Percentiles rank a stretch among this genome's conserved stretches.
phyloP scores from a whole-genome alignment of 1,139 yeast species.

The Magnusiomyces tetraspermus region DNA sequence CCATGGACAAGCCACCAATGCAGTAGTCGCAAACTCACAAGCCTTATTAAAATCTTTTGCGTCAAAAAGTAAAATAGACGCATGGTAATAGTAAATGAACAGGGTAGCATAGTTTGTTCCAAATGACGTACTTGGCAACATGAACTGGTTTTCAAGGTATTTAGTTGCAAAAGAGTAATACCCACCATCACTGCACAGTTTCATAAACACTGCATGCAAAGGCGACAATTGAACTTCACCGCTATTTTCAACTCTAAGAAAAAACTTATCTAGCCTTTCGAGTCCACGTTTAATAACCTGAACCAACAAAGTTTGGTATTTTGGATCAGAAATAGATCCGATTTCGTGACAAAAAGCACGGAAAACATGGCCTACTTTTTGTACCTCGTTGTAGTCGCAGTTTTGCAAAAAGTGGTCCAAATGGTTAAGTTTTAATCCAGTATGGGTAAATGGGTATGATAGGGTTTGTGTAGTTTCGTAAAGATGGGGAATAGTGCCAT shows the following conservation, averaged over 20 bases:
- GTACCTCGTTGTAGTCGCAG: constrained; percentile 2
- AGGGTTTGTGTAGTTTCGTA: neutral
- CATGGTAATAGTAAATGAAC: constrained; percentile 22
- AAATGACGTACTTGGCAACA: constrained; percentile 8
- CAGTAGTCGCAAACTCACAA: constrained; percentile 19
- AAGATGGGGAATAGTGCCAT: neutral
- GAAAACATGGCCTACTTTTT: constrained; percentile 6
- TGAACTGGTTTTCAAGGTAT: neutral
- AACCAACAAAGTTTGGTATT: constrained; percentile 8
- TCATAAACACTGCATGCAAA: constrained; percentile 13
- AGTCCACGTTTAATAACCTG: constrained; percentile 5
- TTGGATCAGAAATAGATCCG: constrained; percentile 1
- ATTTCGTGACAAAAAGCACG: constrained; percentile 5
- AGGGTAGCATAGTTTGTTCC: constrained; percentile 11
- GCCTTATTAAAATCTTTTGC: constrained; percentile 20
- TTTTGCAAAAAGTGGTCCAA: constrained; percentile 5
- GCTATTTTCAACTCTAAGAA: constrained; percentile 1
- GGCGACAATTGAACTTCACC: constrained; percentile 10
- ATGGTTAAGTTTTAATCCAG: neutral
- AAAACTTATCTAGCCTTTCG: constrained; percentile 3
- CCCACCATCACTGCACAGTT: constrained; percentile 5
- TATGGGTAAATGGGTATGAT: neutral
- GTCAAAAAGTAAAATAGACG: constrained; percentile 19
- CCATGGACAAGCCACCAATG: constrained; percentile 16
- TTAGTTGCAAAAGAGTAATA: neutral